Base-by-base conservation (phyloP, 169 alveolate genomes). In the Babesia gibsoni region DNA sequence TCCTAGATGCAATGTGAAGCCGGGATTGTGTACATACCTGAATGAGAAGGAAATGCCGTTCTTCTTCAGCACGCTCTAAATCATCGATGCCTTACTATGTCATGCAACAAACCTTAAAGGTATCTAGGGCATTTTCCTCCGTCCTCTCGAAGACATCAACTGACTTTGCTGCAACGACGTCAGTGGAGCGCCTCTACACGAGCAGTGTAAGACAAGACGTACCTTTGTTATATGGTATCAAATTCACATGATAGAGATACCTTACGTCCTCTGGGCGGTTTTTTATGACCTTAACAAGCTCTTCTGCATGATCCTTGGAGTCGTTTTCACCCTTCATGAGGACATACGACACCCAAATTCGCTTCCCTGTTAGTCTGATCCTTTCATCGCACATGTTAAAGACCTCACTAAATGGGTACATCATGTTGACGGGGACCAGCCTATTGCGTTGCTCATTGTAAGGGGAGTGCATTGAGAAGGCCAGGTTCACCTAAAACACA, bases 261-360 rank as follows among this genome's bases (percentile, higher is more conserved):
- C 73, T 61, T n/a, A 83, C 53, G 20, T 67, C 83, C 14, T 48
- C 68, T 20, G 92, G 91, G 42, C 94, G 65, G 23, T 66, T 64
- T 43, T 53, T 42, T 27, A 86, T 86, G 29, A 86, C 74, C 4
- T 58, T 67, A 29, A 79, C 89, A 18, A 86, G 57, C 41, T 85
- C 92, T 46, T 83, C 84, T 35, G 91, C 94, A 50, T 86, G 92
- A 33, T 79, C 93, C 39, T 41, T 50, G 0, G 89, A 67, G 46
- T 89, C 93, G 36, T 82, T 84, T 29, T 67, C 52, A 52, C 94
- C 95, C 54, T 89, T 86, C 48, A 92, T 67, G 61, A 92, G 79
- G 35, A 90, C 56, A 56, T 92, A 92, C 22, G 93, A 83, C 37
- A 92, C 79, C 94, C 96, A 92, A 14, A 92, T 89, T 8, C 96